Percentiles rank a stretch among this genome's conserved stretches.
Conservation (phyloP, 768 basidiomycete genomes). For the Russula ochroleuca region DNA sequence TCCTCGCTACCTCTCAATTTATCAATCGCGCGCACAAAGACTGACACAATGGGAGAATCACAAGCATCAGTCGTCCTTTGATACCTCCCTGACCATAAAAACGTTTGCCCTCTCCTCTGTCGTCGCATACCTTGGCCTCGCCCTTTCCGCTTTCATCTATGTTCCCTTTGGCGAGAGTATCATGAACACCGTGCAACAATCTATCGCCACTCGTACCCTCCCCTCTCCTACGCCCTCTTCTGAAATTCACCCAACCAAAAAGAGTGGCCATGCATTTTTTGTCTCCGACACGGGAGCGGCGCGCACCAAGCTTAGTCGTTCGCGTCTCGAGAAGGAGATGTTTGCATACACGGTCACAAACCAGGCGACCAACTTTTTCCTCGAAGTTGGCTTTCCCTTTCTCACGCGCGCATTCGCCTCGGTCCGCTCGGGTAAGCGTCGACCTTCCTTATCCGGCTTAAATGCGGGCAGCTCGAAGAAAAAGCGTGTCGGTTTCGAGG, state of each 20-base stretch:
- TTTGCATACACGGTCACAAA: constrained; percentile 90
- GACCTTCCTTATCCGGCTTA: constrained; percentile 23
- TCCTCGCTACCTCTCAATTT: constrained; percentile 71
- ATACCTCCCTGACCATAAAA: constrained; percentile 80
- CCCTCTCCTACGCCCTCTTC: constrained; percentile 23
- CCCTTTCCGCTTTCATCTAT: constrained; percentile 91
- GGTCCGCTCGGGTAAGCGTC: constrained; percentile 39
- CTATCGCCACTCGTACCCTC: constrained; percentile 27
- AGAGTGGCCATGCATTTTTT: constrained; percentile 3
- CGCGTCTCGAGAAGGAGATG: constrained; percentile 82
- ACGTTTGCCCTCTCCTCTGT: constrained; percentile 85
- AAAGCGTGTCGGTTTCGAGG: constrained; percentile 71
- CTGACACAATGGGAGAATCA: constrained; percentile 94
- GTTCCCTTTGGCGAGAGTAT: constrained; percentile 87
- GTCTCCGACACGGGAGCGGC: constrained; percentile 32
- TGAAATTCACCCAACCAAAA: constrained; percentile 32
- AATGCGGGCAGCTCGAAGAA: constrained; percentile 38
- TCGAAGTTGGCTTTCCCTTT: constrained; percentile 79
- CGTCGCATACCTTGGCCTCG: constrained; percentile 89
- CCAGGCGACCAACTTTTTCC: constrained; percentile 72
- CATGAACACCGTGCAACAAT: constrained; percentile 51
- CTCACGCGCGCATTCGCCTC: constrained; percentile 56
- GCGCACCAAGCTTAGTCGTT: constrained; percentile 57
- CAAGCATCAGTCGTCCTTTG: constrained; percentile 68
- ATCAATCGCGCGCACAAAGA: constrained; percentile 59